phyloP scores from a whole-genome alignment of 164 flowering plant genomes.

The Aristolochia fimbriata region DNA sequence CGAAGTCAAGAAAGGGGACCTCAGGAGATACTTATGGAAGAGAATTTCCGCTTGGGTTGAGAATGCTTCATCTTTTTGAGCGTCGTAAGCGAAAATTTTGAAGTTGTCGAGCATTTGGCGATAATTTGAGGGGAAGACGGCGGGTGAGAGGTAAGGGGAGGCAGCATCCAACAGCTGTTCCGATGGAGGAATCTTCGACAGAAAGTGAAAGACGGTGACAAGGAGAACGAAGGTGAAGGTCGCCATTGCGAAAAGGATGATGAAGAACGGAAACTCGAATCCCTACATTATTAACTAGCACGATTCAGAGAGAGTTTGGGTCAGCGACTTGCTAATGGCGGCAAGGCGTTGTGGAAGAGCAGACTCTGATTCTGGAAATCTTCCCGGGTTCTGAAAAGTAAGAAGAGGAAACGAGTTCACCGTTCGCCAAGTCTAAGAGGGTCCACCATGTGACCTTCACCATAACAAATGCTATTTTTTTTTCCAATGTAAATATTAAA shows the following conservation, averaged over 20 bases:
- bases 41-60: slow-evolving; percentile 24
- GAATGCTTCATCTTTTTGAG: slow-evolving; percentile 6
- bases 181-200: slow-evolving; percentile 5
- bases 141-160: slow-evolving; percentile 44
- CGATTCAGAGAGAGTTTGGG: too few relatives aligned
- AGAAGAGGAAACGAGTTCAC: too few relatives aligned
- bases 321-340: too few relatives aligned
- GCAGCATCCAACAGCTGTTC: slow-evolving; percentile 6
- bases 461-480: too few relatives aligned
- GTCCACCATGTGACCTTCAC: too few relatives aligned
- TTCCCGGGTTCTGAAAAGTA: too few relatives aligned
- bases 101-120: slow-evolving; percentile 46
- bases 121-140: slow-evolving; percentile 35
- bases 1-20: slow-evolving; percentile 39
- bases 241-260: background rate
- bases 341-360: too few relatives aligned
- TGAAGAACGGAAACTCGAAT: background rate
- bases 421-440: background rate
- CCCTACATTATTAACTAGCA: too few relatives aligned
- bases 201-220: slow-evolving; percentile 4
- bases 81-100: slow-evolving; percentile 49
- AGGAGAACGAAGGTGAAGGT: slow-evolving; percentile 3
- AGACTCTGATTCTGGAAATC: too few relatives aligned
- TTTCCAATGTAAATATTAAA: too few relatives aligned
- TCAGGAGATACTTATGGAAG: slow-evolving; percentile 47